A percentile compares a stretch with the other conserved stretches of the same genome.
Conservation (phyloP, 2,329 filamentous ascomycete genomes). For the Colletotrichum godetiae region DNA sequence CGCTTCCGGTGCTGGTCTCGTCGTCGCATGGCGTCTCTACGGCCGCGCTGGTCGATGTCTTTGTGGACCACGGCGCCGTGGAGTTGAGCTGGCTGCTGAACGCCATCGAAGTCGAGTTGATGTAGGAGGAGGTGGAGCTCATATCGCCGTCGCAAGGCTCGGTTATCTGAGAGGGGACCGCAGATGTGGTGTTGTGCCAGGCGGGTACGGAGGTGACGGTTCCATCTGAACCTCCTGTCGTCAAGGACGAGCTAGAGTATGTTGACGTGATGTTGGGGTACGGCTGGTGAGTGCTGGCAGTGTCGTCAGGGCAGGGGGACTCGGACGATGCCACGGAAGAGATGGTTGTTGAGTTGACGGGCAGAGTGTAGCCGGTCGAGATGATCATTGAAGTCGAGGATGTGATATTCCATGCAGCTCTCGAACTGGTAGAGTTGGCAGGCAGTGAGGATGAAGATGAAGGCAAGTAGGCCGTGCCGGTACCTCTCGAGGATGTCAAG, state of each 20-base stretch:
- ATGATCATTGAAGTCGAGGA: neutral
- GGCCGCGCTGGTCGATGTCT: neutral
- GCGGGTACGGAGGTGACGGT: neutral
- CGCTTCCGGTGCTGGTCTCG: neutral
- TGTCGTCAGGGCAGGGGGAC: constrained; percentile 3
- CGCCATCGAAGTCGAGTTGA: neutral
- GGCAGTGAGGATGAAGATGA: neutral
- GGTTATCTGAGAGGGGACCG: neutral
- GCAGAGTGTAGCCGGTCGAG: neutral
- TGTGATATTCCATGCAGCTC: neutral
- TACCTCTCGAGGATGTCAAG: constrained; percentile 7
- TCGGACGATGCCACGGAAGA: neutral
- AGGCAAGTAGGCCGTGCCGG: neutral
- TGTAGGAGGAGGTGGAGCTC: neutral
- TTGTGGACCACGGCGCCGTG: neutral
- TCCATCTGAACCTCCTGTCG: neutral
- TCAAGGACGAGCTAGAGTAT: neutral
- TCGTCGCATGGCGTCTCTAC: neutral
- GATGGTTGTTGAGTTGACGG: neutral
- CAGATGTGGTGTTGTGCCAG: constrained; percentile 3
- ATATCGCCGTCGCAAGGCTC: constrained; percentile 25
- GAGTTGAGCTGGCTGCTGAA: constrained; percentile 3
- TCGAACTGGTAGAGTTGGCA: constrained; percentile 7
- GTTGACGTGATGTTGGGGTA: constrained; percentile 4
- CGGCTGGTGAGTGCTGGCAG: neutral